A percentile compares a stretch with the other conserved stretches of the same genome.
Evolutionary conservation across 768 basidiomycete species (phyloP).

Genomic region (Auricularia heimuer): DNA sequence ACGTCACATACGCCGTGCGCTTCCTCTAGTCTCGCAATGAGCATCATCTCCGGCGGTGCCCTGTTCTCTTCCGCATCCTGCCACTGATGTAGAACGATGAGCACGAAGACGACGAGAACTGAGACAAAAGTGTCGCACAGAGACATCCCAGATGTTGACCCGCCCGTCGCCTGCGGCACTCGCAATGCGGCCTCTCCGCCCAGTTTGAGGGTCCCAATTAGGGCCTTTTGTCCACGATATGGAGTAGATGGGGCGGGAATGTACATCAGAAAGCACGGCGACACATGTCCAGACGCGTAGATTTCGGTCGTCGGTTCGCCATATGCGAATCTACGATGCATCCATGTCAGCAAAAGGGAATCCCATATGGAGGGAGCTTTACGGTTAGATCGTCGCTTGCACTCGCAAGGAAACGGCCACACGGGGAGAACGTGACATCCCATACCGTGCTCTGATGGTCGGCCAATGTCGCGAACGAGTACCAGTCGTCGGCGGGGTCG

Average conservation of each 20-base stretch:
- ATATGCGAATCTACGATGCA: constrained; percentile 76
- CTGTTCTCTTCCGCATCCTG: constrained; percentile 11
- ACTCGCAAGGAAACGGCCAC: constrained; percentile 30
- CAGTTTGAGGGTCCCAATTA: constrained; percentile 21
- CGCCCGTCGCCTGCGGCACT: constrained; percentile 79
- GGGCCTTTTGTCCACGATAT: constrained; percentile 46
- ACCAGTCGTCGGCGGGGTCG: constrained; percentile 93
- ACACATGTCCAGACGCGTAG: constrained; percentile 71
- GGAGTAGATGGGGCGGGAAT: constrained; percentile 71
- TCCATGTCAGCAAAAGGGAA: constrained; percentile 46
- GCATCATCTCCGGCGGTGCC: constrained; percentile 24
- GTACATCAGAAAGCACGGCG: constrained; percentile 43
- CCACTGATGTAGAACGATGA: neutral
- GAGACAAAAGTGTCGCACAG: constrained; percentile 28
- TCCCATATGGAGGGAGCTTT: neutral
- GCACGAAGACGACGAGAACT: constrained; percentile 1
- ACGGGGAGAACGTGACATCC: constrained; percentile 64
- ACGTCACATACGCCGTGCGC: constrained; percentile 82
- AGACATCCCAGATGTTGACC: constrained; percentile 73
- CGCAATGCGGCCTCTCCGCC: constrained; percentile 68
- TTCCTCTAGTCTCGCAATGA: constrained; percentile 48
- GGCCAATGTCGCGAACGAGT: constrained; percentile 67
- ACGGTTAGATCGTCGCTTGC: constrained; percentile 25
- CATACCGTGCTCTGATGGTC: constrained; percentile 88
- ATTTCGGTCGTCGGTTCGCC: constrained; percentile 78